Conservation (phyloP, 2,329 filamentous ascomycete genomes). For the Chrysosporium queenslandicum region DNA sequence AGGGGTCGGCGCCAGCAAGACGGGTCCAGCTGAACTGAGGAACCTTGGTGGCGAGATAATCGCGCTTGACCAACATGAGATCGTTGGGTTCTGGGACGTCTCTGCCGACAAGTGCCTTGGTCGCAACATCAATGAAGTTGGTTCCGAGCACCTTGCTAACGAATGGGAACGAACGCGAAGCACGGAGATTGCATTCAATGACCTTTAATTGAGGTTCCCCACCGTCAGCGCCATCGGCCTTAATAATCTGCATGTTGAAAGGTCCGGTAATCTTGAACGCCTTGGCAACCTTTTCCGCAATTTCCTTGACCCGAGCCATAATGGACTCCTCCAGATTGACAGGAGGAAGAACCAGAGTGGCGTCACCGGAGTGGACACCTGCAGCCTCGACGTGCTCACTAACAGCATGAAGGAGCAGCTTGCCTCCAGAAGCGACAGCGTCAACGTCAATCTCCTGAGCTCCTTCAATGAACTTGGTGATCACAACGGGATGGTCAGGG, state of each 20-base stretch:
- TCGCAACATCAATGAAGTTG: conserved; percentile 95
- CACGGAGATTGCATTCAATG: conserved; percentile 96
- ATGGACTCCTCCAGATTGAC: conserved; percentile 63
- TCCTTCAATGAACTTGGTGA: conserved; percentile 96
- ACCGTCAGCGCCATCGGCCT: conserved; percentile 66
- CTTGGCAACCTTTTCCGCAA: conserved; percentile 90
- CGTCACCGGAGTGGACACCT: conserved; percentile 95
- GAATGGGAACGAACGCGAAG: conserved; percentile 95
- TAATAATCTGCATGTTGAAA: conserved; percentile 99
- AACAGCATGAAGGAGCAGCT: conserved; percentile 82
- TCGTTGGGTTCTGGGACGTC: conserved; percentile 76
- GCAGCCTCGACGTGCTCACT: conserved; percentile 95
- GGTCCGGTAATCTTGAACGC: conserved; percentile 96
- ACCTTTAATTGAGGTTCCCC: conserved; percentile 76
- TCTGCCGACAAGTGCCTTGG: conserved; percentile 78
- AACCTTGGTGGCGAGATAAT: conserved; percentile 95
- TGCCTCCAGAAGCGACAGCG: conserved; percentile 75
- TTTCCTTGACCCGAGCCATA: conserved; percentile 84
- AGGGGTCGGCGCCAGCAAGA: conserved; percentile 91
- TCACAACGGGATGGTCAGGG: conserved; percentile 94
- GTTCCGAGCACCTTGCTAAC: conserved; percentile 92
- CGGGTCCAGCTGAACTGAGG: conserved; percentile 99
- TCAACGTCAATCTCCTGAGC: conserved; percentile 96
- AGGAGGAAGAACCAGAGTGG: conserved; percentile 85
- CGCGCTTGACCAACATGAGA: conserved; percentile 77